Conservation (phyloP, 108 stramenopile species). For the Asterionellopsis glacialis region DNA sequence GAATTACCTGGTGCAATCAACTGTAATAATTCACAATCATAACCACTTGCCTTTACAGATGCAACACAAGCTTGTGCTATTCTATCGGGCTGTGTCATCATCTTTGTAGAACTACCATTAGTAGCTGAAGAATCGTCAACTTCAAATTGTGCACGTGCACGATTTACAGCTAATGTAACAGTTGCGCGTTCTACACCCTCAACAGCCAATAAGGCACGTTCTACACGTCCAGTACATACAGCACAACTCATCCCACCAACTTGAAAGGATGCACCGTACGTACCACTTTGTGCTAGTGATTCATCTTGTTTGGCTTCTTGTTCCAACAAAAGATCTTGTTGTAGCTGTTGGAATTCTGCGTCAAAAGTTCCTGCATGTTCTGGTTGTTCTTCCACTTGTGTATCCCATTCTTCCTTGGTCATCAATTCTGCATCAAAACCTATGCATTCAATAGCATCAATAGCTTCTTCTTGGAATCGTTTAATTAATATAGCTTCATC, state of each 20-base stretch:
- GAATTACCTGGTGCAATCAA: slow-evolving; percentile 6
- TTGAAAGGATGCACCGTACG: slow-evolving; percentile 19
- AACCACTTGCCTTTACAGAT: slow-evolving; percentile 43
- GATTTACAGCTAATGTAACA: slow-evolving; percentile 45
- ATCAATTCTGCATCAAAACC: slow-evolving; percentile 54
- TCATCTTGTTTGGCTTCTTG: background rate
- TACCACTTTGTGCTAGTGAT: background rate
- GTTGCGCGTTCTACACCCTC: slow-evolving; percentile 27
- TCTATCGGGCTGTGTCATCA: too few species aligned
- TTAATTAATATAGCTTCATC: background rate
- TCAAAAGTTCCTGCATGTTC: background rate
- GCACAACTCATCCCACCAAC: slow-evolving; percentile 69
- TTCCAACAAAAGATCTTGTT: background rate
- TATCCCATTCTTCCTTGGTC: slow-evolving; percentile 11
- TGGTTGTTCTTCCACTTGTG: slow-evolving; percentile 14
- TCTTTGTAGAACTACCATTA: too few species aligned
- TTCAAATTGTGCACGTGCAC: slow-evolving; percentile 21
- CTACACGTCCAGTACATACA: slow-evolving; percentile 63
- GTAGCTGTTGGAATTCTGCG: background rate
- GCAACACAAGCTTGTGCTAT: slow-evolving; percentile 34
- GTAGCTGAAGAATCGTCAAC: slow-evolving; percentile 9
- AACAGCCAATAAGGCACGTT: slow-evolving; percentile 23
- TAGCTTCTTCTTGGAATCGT: slow-evolving; percentile 16
- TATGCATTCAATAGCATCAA: slow-evolving; percentile 51
- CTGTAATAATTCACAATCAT: slow-evolving; percentile 39